Percentiles rank a stretch among this genome's conserved stretches.
Conservation (phyloP, 2,329 filamentous ascomycete species). For the Verticillium nonalfalfae region DNA sequence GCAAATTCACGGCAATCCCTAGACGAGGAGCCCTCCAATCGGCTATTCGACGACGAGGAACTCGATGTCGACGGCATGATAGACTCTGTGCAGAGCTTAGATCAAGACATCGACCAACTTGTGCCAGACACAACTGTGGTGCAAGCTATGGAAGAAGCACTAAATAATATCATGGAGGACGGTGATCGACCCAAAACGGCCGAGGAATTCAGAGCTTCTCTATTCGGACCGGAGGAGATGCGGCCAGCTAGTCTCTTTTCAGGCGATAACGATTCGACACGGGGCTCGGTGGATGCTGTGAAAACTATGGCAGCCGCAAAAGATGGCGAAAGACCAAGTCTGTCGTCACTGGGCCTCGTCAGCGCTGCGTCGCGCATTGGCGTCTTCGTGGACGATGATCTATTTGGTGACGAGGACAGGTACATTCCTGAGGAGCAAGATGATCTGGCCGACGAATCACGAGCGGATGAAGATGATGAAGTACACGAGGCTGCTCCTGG, state of each 20-base stretch:
- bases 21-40: conserved; percentile 49
- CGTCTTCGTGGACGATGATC: conserved; percentile 88
- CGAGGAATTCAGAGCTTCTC: conserved; percentile 58
- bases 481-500: conserved; percentile 93
- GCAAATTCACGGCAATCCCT: conserved; percentile 56
- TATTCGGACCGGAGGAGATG: conserved; percentile 54
- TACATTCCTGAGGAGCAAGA: conserved; percentile 82
- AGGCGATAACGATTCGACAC: conserved; percentile 53
- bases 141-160: conserved; percentile 83
- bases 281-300: conserved; percentile 53
- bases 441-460: conserved; percentile 54
- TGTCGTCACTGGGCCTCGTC: conserved; percentile 86
- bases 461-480: conserved; percentile 63
- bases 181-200: conserved; percentile 53
- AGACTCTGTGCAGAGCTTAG: conserved; percentile 73
- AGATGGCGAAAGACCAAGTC: conserved; percentile 67
- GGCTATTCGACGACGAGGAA: conserved; percentile 78
- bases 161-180: conserved; percentile 88
- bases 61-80: conserved; percentile 62
- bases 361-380: conserved; percentile 81
- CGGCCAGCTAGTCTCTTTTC: conserved; percentile 41
- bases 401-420: conserved; percentile 84
- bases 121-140: conserved; percentile 74
- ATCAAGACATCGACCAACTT: conserved; percentile 58
- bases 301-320: conserved; percentile 27